Percentiles rank a stretch among this genome's conserved stretches.
phyloP scores from a whole-genome alignment of 805 yeast species.

The Candida tallmaniae region DNA sequence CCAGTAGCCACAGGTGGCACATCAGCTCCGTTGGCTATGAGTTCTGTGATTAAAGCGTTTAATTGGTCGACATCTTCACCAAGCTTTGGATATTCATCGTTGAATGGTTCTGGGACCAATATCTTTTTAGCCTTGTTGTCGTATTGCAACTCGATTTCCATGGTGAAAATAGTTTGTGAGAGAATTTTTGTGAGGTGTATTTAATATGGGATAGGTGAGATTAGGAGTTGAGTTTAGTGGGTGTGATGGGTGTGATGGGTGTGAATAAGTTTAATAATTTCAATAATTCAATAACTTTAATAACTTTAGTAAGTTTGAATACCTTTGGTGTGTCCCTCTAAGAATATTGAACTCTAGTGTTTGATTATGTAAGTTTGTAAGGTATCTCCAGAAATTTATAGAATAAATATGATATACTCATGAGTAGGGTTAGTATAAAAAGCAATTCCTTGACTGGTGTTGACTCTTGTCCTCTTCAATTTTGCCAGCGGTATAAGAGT shows the following conservation, averaged over 20 bases:
- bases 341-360: no score
- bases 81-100: constrained; percentile 21
- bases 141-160: constrained; percentile 13
- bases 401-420: no score
- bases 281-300: no score
- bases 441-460: no score
- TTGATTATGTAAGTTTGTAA: no score
- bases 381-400: no score
- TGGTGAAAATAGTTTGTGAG: not conserved
- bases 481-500: no score
- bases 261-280: no score
- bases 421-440: no score
- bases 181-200: not conserved
- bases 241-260: not conserved
- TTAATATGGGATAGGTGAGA: not conserved
- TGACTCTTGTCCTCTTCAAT: no score
- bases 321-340: no score
- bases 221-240: not conserved
- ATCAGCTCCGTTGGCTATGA: constrained; percentile 40
- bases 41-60: constrained; percentile 31
- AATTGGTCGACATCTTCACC: constrained; percentile 41
- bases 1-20: constrained; percentile 54
- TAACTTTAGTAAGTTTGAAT: no score
- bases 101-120: constrained; percentile 15
- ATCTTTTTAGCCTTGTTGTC: constrained; percentile 26